phyloP scores from a whole-genome alignment of 805 yeast species.

The Nakazawaea ishiwadae region DNA sequence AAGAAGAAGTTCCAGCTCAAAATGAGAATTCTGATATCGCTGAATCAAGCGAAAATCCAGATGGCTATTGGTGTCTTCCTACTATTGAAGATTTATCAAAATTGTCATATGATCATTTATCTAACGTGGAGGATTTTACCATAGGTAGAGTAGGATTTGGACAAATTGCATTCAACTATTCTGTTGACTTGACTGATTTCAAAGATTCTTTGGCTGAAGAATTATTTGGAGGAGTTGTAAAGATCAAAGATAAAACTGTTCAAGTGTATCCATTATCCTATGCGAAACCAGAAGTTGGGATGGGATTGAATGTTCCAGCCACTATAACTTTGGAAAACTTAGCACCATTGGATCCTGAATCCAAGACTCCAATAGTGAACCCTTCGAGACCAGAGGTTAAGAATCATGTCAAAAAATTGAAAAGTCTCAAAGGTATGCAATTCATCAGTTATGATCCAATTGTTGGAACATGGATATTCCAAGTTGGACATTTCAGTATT shows the following conservation, averaged over 20 bases:
- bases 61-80: slow-evolving; percentile 68
- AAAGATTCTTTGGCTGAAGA: slow-evolving; percentile 32
- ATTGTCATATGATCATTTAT: slow-evolving; percentile 41
- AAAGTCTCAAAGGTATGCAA: slow-evolving; percentile 62
- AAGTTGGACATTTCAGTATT: slow-evolving; percentile 85
- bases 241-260: slow-evolving; percentile 46
- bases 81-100: slow-evolving; percentile 43
- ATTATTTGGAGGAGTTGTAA: slow-evolving; percentile 36
- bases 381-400: slow-evolving; percentile 37
- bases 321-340: slow-evolving; percentile 62
- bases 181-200: slow-evolving; percentile 64
- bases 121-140: slow-evolving; percentile 56
- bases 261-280: slow-evolving; percentile 58
- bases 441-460: slow-evolving; percentile 77
- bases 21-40: too few relatives aligned
- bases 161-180: slow-evolving; percentile 57
- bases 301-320: slow-evolving; percentile 75
- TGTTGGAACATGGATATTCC: slow-evolving; percentile 72
- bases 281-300: slow-evolving; percentile 55
- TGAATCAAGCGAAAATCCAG: slow-evolving; percentile 1
- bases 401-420: slow-evolving; percentile 45
- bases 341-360: slow-evolving; percentile 36
- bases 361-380: slow-evolving; percentile 22
- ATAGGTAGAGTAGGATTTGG: slow-evolving; percentile 68
- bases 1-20: too few relatives aligned